Percentiles rank a stretch among this genome's conserved stretches.
phyloP scores from a whole-genome alignment of 768 basidiomycete genomes.

The Kwoniella dendrophila region DNA sequence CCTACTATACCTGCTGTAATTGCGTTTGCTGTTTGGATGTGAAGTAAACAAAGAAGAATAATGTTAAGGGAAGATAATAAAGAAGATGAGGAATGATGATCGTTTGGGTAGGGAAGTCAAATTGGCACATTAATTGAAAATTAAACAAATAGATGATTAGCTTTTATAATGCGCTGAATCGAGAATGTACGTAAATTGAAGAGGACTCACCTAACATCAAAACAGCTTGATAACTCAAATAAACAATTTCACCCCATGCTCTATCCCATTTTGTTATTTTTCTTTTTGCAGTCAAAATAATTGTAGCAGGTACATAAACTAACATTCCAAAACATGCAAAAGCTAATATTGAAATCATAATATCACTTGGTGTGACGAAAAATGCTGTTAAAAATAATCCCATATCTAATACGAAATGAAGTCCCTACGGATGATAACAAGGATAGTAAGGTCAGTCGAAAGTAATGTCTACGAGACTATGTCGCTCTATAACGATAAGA shows the following conservation, averaged over 20 bases:
- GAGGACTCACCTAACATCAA: conserved; percentile 3
- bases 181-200: background rate
- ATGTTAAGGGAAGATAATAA: background rate
- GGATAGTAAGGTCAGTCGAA: background rate
- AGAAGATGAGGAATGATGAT: background rate
- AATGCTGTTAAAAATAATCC: conserved; percentile 3
- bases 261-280: conserved; percentile 10
- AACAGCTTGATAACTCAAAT: conserved; percentile 1
- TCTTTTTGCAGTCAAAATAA: conserved; percentile 1
- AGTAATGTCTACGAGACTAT: background rate
- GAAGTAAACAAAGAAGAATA: background rate
- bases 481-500: no score
- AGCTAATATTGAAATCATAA: conserved; percentile 7
- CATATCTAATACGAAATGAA: conserved; percentile 4
- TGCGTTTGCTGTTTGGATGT: conserved; percentile 2
- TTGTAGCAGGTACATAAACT: conserved; percentile 7
- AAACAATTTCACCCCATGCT: conserved; percentile 13
- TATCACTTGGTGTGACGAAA: conserved; percentile 2
- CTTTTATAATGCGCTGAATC: no score
- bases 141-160: no score
- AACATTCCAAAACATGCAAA: conserved; percentile 5
- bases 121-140: background rate
- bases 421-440: background rate
- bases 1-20: conserved; percentile 10
- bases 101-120: background rate